Base-by-base conservation (phyloP, 2,329 filamentous ascomycete genomes). In the Lasiodiplodia gonubiensis region DNA sequence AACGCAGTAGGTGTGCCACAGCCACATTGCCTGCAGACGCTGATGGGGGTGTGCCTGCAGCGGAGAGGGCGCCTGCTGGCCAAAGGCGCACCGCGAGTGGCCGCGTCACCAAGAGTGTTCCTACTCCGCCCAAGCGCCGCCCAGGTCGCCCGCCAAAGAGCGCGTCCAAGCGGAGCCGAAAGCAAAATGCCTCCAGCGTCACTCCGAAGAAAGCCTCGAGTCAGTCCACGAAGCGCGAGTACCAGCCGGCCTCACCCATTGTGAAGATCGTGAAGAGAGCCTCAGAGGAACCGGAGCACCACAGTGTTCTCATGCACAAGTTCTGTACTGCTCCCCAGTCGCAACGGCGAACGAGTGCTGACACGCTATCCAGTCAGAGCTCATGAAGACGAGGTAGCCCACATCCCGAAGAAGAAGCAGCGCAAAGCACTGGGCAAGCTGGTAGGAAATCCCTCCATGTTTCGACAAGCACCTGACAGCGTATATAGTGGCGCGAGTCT, bases 361-460 rank as follows among this genome's bases (percentile, higher is more conserved):
- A 63, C 27, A 23, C 18, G 27, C 6, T 18, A 14, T 33, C 14
- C 16, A 63, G 59, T 51, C 59, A 51, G 30, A 25, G 59, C 59
- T 12, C 42, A 63, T 11, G 42, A 21, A 49, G 27, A 63, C 8
- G n/a, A 63, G 6, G 59, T 63, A 27, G 27, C 59, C 46, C 46
- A 63, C 46, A 39, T 37, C 23, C 59, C 59, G 25, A 51, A 37
- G 42, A 63, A 63, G 42, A 52, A 51, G 46, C 46, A 51, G 46
- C 59, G 46, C 10, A 63, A 63, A 30, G 27, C 46, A n/a, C n/a
- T 63, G 46, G 59, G 59, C 46, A 63, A 51, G n/a, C 23, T 63
- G 59, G 59, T 63, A 37, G 37, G 30, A 21, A n/a, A 14, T 21
- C 25, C 30, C n/a, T n/a, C 16, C 10, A 5, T 21, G 7, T 51